Evolutionary conservation across 2,329 filamentous ascomycete species (phyloP).

Genomic region (Pseudogymnoascus sp.): DNA sequence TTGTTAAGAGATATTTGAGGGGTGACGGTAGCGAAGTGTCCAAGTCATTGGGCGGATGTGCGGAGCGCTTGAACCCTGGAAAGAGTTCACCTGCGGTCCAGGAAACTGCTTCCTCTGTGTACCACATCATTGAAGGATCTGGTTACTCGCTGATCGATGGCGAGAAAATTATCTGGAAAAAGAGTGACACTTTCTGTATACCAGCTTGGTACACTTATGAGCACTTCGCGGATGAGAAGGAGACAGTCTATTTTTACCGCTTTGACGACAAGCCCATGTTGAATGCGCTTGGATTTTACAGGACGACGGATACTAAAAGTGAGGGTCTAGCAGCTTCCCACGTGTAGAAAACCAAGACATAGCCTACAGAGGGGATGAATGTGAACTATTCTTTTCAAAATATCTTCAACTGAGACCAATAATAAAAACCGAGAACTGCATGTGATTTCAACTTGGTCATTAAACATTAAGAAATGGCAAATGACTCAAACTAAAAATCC

Average conservation of each 20-base stretch:
- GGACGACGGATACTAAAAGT: slow-evolving; percentile 32
- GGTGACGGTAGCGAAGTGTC: slow-evolving; percentile 35
- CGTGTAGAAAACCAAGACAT: neutral
- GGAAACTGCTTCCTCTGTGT: slow-evolving; percentile 45
- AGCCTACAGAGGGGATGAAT: neutral
- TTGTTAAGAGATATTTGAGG: slow-evolving; percentile 28
- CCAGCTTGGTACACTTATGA: slow-evolving; percentile 44
- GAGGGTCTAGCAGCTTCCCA: slow-evolving; percentile 27
- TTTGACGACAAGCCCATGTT: slow-evolving; percentile 51
- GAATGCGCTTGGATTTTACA: slow-evolving; percentile 42
- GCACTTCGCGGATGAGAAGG: slow-evolving; percentile 33
- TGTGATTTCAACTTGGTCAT: neutral
- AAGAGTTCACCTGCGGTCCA: slow-evolving; percentile 30
- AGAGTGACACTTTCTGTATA: slow-evolving; percentile 47
- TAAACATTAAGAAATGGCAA: neutral
- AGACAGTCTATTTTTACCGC: slow-evolving; percentile 41
- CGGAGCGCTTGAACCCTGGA: slow-evolving; percentile 35
- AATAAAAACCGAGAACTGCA: neutral
- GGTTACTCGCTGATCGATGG: slow-evolving; percentile 36
- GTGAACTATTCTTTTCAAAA: neutral
- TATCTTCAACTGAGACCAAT: neutral
- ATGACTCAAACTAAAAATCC: neutral
- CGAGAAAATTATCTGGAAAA: slow-evolving; percentile 35
- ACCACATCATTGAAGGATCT: slow-evolving; percentile 42
- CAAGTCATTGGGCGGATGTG: slow-evolving; percentile 39